These are phyloP conservation scores for Tetradesmus lagerheimii DNA, from an alignment of 139 green algal genomes.

Conservation along the genomic window DNA sequence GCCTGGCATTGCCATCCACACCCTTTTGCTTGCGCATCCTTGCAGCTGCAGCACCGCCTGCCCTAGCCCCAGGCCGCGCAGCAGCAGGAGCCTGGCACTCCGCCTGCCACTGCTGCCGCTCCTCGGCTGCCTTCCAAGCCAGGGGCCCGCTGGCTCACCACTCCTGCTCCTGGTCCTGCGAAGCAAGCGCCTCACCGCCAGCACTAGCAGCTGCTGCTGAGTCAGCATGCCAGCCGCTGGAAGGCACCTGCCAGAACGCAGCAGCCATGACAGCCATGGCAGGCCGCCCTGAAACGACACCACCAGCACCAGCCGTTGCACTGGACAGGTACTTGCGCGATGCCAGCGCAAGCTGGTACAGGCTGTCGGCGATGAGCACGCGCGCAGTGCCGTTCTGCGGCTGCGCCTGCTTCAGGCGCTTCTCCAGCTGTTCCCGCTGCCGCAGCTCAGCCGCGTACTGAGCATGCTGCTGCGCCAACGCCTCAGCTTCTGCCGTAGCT, in stretches of 20 bases:
- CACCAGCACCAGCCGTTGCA: background rate
- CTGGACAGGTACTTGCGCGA: slow-evolving; percentile 1
- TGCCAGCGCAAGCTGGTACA: background rate
- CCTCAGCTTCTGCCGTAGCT: background rate
- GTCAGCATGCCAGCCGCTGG: background rate
- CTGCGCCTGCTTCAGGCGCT: background rate
- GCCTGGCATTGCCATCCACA: background rate
- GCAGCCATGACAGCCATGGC: slow-evolving; percentile 4
- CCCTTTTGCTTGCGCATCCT: background rate
- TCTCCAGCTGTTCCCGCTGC: background rate
- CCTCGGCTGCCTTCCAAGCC: slow-evolving; percentile 20
- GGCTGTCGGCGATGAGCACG: background rate
- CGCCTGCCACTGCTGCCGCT: slow-evolving; percentile 39
- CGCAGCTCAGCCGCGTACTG: background rate
- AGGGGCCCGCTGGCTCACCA: slow-evolving; percentile 15
- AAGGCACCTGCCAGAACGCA: background rate
- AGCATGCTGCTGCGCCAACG: background rate
- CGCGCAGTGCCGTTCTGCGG: background rate
- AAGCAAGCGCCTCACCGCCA: background rate
- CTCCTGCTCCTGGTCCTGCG: slow-evolving; percentile 13
- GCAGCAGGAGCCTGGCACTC: background rate
- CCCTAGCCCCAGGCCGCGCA: background rate
- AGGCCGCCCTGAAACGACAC: background rate
- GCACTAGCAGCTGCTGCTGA: background rate
- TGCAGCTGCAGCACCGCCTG: background rate